Evolutionary conservation across 2,329 filamentous ascomycete genomes (phyloP).

Genomic region (Pseudopithomyces chartarum): DNA sequence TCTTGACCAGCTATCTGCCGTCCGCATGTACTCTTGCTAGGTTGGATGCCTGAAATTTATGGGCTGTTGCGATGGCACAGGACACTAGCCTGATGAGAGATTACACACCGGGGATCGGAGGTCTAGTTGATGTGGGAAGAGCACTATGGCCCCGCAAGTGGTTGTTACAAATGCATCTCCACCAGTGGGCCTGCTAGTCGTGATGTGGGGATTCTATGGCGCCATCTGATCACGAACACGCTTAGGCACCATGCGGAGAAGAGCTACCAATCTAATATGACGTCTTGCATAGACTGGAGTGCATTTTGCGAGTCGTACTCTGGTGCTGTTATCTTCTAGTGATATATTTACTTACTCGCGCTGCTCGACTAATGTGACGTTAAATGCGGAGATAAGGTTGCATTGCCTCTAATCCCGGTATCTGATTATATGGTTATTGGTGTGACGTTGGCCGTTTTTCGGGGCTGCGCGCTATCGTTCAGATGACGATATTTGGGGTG

Average conservation of each 20-base stretch:
- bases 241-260: too few species aligned
- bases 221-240: constrained; percentile 24
- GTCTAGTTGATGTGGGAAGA: neutral
- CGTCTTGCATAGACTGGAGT: neutral
- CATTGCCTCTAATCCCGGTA: neutral
- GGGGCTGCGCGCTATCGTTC: neutral
- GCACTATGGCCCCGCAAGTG: neutral
- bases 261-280: too few species aligned
- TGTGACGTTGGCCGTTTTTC: neutral
- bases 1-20: neutral
- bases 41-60: too few species aligned
- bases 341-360: neutral
- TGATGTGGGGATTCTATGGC: constrained; percentile 26
- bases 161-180: neutral
- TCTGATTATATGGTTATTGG: neutral
- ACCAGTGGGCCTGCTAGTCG: constrained; percentile 12
- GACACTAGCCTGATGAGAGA: too few species aligned
- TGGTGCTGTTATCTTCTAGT: neutral
- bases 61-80: too few species aligned
- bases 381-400: neutral
- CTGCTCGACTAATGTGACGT: neutral
- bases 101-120: too few species aligned
- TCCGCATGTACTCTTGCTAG: too few species aligned
- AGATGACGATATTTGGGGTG: constrained; percentile 3
- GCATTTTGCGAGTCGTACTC: neutral